phyloP scores from a whole-genome alignment of 2,329 filamentous ascomycete species.

The Pseudocercospora fijiensis region DNA sequence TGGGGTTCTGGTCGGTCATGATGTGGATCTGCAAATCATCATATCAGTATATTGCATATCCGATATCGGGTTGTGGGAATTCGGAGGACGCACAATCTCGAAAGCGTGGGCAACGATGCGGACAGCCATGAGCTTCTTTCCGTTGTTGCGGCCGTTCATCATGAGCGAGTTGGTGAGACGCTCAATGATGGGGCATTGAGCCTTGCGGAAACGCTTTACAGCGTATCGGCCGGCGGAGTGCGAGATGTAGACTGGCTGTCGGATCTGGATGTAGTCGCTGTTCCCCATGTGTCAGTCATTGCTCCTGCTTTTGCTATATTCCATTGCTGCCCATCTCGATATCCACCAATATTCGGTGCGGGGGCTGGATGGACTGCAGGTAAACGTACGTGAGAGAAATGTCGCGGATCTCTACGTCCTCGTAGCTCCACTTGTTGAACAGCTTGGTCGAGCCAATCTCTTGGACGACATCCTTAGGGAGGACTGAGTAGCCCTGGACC shows the following conservation, averaged over 20 bases:
- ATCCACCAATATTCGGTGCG: slow-evolving; percentile 5
- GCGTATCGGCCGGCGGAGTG: slow-evolving; percentile 99
- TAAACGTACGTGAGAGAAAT: slow-evolving; percentile 95
- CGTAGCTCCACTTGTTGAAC: slow-evolving; percentile 98
- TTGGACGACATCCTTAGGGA: slow-evolving; percentile 87
- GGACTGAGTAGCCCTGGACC: slow-evolving; percentile 71
- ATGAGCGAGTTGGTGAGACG: slow-evolving; percentile 99
- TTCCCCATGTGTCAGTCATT: slow-evolving; percentile 31
- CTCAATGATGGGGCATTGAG: slow-evolving; percentile 99
- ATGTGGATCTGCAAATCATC: slow-evolving; percentile 77
- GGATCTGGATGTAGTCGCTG: slow-evolving; percentile 99
- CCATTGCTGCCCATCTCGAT: not conserved
- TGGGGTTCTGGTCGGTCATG: slow-evolving; percentile 99
- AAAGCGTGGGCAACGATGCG: slow-evolving; percentile 98
- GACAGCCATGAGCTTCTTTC: slow-evolving; percentile 99
- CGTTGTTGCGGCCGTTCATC: slow-evolving; percentile 99
- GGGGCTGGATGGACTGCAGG: not conserved
- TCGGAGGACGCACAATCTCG: slow-evolving; percentile 82
- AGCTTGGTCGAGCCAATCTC: slow-evolving; percentile 93
- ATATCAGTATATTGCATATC: slow-evolving; percentile 6
- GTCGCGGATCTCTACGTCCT: slow-evolving; percentile 99
- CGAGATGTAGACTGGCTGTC: slow-evolving; percentile 96
- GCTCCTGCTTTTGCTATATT: slow-evolving; percentile 21
- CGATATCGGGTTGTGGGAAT: slow-evolving; percentile 8
- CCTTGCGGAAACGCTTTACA: slow-evolving; percentile 99